phyloP scores from a whole-genome alignment of 805 yeast genomes.

The Spencermartinsiella europaea region DNA sequence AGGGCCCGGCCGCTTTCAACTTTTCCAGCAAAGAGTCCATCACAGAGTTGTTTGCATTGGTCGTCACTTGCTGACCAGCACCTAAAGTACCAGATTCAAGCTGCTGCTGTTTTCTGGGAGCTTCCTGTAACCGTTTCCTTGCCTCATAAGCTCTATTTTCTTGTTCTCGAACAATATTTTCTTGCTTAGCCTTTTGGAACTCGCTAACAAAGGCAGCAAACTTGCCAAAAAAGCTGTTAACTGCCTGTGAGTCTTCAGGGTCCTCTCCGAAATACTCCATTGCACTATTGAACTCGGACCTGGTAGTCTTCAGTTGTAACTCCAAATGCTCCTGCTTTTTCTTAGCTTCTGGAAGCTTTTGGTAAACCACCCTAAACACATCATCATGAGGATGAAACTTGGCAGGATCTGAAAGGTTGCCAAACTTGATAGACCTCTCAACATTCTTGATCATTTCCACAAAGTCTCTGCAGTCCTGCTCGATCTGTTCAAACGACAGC shows the following conservation, averaged over 20 bases:
- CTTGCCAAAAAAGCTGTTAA: constrained; percentile 67
- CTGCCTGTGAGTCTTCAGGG: constrained; percentile 58
- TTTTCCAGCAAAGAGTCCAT: constrained; percentile 87
- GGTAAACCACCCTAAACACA: constrained; percentile 54
- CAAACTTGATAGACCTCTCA: constrained; percentile 67
- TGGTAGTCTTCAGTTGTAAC: constrained; percentile 57
- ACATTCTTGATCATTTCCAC: constrained; percentile 61
- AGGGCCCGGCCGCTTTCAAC: constrained; percentile 79
- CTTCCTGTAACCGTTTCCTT: constrained; percentile 59
- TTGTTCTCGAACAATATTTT: constrained; percentile 76
- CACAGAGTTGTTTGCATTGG: constrained; percentile 41
- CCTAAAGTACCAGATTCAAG: constrained; percentile 20
- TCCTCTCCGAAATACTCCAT: constrained; percentile 93
- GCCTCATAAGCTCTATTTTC: constrained; percentile 73
- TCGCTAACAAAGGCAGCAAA: constrained; percentile 75
- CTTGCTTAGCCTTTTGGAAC: constrained; percentile 72
- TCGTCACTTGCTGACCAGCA: constrained; percentile 4
- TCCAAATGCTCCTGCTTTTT: constrained; percentile 60
- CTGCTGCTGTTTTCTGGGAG: constrained; percentile 34
- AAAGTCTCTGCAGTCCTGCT: constrained; percentile 63
- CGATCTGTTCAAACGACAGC: constrained; percentile 75
- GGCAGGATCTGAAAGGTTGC: constrained; percentile 76
- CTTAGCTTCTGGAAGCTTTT: constrained; percentile 70
- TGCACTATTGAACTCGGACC: constrained; percentile 59
- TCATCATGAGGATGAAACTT: constrained; percentile 80